Base-by-base conservation (phyloP, 768 basidiomycete genomes). In the Pseudohyphozyma bogoriensis region DNA sequence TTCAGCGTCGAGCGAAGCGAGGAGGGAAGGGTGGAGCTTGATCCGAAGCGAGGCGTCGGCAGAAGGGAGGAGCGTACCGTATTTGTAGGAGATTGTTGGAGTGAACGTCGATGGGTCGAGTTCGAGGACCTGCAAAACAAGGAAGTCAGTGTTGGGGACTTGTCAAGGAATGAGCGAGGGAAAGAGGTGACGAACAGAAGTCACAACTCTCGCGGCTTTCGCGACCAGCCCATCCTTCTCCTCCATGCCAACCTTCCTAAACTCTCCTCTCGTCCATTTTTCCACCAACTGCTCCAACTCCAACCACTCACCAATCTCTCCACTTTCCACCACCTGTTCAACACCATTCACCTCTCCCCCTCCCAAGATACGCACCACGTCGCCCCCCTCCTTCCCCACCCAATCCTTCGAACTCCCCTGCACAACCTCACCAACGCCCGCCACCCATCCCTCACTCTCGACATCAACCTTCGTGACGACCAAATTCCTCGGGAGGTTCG, bases 401-500 rank as follows among this genome's bases (percentile, higher is more conserved):
- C 58, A 64, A 0, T 56, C 55, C 20, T 37, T 32, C 13, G 50
- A 57, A 22, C 55, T 64, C 26, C 61, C 63, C 37, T 36, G 28
- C 24, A 58, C 37, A 26, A 52, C 7, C 12, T 42, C 32, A 15
- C 54, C 56, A 3, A 55, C 55, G 2, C 65, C 69, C 2, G 65
- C 42, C 18, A 52, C 56, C 65, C 69, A 71, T 1, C 42, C 49
- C 26, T 56, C 51, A 5, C 29, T 61, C 40, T 70, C 69, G 24
- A 71, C 71, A 29, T 71, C 55, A 10, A 71, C 66, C 16, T 31
- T 39, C 9, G 71, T 70, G 3, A 71, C 66, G 16, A 67, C 52
- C 13, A 71, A 51, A 40, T 62, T 60, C 6, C 56, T 35, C 1
- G 71, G 69, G 0, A 69, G 58, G 39, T 69, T 64, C 3, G 33